Base-by-base conservation (phyloP, 768 basidiomycete species). In the Phanerochaete sordida region DNA sequence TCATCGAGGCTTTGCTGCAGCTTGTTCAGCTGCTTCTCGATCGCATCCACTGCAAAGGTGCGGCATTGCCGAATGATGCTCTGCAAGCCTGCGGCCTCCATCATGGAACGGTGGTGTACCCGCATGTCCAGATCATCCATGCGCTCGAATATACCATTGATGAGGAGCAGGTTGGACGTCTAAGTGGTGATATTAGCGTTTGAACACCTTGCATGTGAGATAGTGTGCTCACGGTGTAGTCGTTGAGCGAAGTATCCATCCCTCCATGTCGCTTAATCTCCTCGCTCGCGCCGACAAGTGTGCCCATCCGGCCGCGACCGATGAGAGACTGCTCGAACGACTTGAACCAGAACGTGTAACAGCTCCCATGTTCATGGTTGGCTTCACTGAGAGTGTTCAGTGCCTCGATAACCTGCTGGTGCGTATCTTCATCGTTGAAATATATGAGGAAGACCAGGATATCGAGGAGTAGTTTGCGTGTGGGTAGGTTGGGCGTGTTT, bases 261-360 rank as follows among this genome's bases (percentile, higher is more conserved):
- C 87, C 85, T 48, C 82, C 84, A 61, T 80, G 76, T 59, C 83
- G 85, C 72, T 82, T 83, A 57, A 95, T 83, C 65, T 98, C 95
- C 15, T 95, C 92, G 66, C 95, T 96, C 24, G 94, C 93, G 0
- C 97, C 97, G 8, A 99, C 96, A 43, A 91, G 73, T 70, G 91
- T 97, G 1, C 96, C 96, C 93, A 98, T 95, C 71, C 87, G 90
- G 1, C 96, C 96, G 58, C 94, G 78, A 2, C 95, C 95, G 49
- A 85, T 81, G 19, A 98, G 79, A 2, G 84, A 84, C 27, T 76
- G 74, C 64, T 93, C 90, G 63, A 96, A 76, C 0, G 87, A 88
- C 65, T 86, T 88, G 69, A 98, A 91, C 95, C 94, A 98, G 66
- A 85, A 94, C 62, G 86, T 87, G 70, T 93, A 98, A 23, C 78